Percentiles rank a stretch among this genome's conserved stretches.
Evolutionary conservation across 2,329 filamentous ascomycete genomes (phyloP).

Genomic region (Diaporthe eres): DNA sequence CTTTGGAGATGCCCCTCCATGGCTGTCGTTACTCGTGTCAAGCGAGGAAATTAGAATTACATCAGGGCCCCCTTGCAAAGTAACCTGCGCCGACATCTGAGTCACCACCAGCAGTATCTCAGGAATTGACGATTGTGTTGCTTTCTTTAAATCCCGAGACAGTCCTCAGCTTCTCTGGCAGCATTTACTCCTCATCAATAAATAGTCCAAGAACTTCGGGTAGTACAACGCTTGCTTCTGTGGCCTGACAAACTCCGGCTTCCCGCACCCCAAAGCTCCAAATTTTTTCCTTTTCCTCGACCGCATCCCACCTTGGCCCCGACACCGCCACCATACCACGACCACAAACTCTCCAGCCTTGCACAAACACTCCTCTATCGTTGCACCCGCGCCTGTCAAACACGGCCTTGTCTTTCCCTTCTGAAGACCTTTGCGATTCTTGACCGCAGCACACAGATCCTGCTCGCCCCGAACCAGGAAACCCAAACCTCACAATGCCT

Average conservation of each 20-base stretch:
- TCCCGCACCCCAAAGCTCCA: conserved; percentile 24
- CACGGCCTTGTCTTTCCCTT: conserved; percentile 1
- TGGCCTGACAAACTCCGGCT: conserved; percentile 35
- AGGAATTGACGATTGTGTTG: conserved; percentile 3
- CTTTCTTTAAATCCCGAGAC: conserved; percentile 1
- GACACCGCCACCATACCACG: not conserved
- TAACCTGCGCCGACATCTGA: conserved; percentile 31
- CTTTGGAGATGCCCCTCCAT: conserved; percentile 12
- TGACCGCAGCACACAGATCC: conserved; percentile 27
- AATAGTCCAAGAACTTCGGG: not conserved
- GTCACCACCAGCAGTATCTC: conserved; percentile 27
- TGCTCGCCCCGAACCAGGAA: conserved; percentile 28
- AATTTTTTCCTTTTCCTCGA: conserved; percentile 27
- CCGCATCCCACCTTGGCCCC: conserved; percentile 25
- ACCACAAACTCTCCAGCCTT: conserved; percentile 3
- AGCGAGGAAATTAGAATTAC: conserved; percentile 23
- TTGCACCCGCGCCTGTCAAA: conserved; percentile 29
- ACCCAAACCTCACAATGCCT: conserved; percentile 53
- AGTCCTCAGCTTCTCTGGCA: not conserved
- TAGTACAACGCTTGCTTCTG: conserved; percentile 25
- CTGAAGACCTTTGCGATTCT: not conserved
- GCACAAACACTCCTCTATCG: conserved; percentile 14
- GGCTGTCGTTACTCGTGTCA: conserved; percentile 6
- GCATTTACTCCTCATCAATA: not conserved
- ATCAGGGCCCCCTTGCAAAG: conserved; percentile 23